A percentile compares a stretch with the other conserved stretches of the same genome.
Conservation (phyloP, 805 yeast species). For the Teunomyces funiuensis region DNA sequence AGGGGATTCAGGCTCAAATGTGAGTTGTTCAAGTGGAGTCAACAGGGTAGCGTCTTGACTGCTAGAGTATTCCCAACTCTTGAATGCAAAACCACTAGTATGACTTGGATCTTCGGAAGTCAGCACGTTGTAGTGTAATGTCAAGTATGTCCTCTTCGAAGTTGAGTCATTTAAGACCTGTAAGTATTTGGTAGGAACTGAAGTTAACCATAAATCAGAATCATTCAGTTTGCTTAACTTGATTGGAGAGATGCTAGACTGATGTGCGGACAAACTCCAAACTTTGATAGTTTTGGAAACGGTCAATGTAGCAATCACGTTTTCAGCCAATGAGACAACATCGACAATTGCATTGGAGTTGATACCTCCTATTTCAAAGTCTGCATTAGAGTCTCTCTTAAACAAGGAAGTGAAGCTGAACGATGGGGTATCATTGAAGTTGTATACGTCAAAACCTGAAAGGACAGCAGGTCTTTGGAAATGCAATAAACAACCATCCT, state of each 20-base stretch:
- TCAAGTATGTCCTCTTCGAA: slow-evolving; percentile 13
- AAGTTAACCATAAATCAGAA: slow-evolving; percentile 25
- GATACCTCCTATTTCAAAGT: slow-evolving; percentile 31
- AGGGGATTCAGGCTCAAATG: slow-evolving; percentile 22
- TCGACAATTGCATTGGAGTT: slow-evolving; percentile 46
- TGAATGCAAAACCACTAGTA: slow-evolving; percentile 19
- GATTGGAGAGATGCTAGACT: slow-evolving; percentile 17
- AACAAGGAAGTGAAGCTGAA: slow-evolving; percentile 25
- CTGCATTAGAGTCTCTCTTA: slow-evolving; percentile 14
- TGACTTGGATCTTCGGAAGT: slow-evolving; percentile 8
- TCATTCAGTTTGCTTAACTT: slow-evolving; percentile 15
- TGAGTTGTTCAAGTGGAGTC: slow-evolving; percentile 12
- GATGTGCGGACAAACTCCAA: slow-evolving; percentile 54
- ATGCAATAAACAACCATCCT: slow-evolving; percentile 77
- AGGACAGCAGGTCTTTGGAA: slow-evolving; percentile 36
- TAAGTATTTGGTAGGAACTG: slow-evolving; percentile 32
- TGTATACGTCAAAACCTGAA: slow-evolving; percentile 38
- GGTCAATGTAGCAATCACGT: slow-evolving; percentile 49
- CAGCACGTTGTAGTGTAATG: slow-evolving; percentile 17
- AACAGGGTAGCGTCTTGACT: slow-evolving; percentile 9
- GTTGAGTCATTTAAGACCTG: slow-evolving; percentile 14
- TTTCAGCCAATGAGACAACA: slow-evolving; percentile 34
- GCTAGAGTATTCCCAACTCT: slow-evolving; percentile 21
- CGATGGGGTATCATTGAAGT: slow-evolving; percentile 53
- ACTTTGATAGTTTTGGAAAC: slow-evolving; percentile 54